Evolutionary conservation across 139 green algal species (phyloP).

Genomic region (Dunaliella sp.): DNA sequence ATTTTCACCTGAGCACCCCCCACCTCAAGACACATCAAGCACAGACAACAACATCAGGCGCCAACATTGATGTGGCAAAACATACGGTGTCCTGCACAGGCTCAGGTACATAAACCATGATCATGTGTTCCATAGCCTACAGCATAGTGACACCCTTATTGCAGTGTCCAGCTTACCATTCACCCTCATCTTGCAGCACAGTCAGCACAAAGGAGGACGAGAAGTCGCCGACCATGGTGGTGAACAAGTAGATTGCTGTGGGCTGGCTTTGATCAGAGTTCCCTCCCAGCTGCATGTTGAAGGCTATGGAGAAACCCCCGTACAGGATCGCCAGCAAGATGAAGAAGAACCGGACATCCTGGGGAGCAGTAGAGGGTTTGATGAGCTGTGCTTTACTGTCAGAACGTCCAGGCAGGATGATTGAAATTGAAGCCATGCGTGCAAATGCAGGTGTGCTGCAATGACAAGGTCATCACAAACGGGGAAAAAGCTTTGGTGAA

Average conservation of each 20-base stretch:
- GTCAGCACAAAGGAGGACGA: not conserved
- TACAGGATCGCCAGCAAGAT: conserved; percentile 29
- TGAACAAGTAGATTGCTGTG: conserved; percentile 32
- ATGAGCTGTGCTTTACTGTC: not conserved
- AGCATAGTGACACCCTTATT: too few relatives aligned
- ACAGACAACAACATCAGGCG: too few relatives aligned
- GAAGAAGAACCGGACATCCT: conserved; percentile 44
- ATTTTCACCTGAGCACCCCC: too few relatives aligned
- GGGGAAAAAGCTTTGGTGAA: too few relatives aligned
- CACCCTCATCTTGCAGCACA: not conserved
- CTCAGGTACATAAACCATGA: too few relatives aligned
- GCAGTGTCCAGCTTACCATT: conserved; percentile 4
- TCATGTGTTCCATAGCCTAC: too few relatives aligned
- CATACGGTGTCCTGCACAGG: too few relatives aligned
- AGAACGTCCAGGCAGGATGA: too few relatives aligned
- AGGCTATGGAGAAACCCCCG: conserved; percentile 28
- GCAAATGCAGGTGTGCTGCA: not conserved
- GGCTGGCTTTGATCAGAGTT: not conserved
- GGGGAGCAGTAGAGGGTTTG: not conserved
- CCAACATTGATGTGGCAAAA: too few relatives aligned
- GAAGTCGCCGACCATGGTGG: conserved; percentile 38
- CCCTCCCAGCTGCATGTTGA: conserved; percentile 33
- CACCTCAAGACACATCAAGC: too few relatives aligned
- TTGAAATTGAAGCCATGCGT: not conserved
- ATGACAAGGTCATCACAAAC: too few relatives aligned